Base-by-base conservation (phyloP, 2,329 filamentous ascomycete species). In the Verticillium isaacii region DNA sequence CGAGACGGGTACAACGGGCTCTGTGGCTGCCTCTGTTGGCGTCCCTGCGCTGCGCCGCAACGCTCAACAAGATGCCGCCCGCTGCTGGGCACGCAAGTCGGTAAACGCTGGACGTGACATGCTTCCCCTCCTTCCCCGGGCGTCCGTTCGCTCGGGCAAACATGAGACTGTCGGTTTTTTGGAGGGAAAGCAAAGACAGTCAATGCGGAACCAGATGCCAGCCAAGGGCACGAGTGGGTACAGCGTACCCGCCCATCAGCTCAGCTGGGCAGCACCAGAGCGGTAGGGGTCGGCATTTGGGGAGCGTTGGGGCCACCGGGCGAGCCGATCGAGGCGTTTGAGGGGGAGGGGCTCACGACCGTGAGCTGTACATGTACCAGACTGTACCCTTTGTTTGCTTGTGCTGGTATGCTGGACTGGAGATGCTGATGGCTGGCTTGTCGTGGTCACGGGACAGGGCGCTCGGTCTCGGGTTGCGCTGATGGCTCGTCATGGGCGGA, bases 11-110 rank as follows among this genome's bases (percentile, higher is more conserved):
- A 36, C 8, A 36, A 14, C 23, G 19, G 8, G 19, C 11, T 45
- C 4, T 23, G 19, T 11, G n/a, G 19, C n/a, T n/a, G 45, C 9
- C 34, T 8, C 34, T 50, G n/a, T 23, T 19, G n/a, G 41, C n/a
- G 41, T n/a, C 41, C 41, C 6, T 50, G 41, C 41, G 41, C n/a
- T n/a, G 45, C 45, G 45, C n/a, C 45, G 45, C 45, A n/a, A 14
- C 12, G 19, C 64, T 64, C 60, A 62, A 62, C 60, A 62, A 64
- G 62, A 55, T 62, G 60, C 62, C 63, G 62, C 55, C 57, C 15
- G 57, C 59, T 45, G 36, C 39, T 23, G 17, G 37, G 19, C 50
- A 57, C 19, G 29, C 29, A 29, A 5, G 29, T 29, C 29, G 29
- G 29, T 29, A 29, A 3, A 17, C 37, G 19, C 25, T n/a, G 9